Base-by-base conservation (phyloP, 139 green algal species). In the Auxenochlorella protothecoides region DNA sequence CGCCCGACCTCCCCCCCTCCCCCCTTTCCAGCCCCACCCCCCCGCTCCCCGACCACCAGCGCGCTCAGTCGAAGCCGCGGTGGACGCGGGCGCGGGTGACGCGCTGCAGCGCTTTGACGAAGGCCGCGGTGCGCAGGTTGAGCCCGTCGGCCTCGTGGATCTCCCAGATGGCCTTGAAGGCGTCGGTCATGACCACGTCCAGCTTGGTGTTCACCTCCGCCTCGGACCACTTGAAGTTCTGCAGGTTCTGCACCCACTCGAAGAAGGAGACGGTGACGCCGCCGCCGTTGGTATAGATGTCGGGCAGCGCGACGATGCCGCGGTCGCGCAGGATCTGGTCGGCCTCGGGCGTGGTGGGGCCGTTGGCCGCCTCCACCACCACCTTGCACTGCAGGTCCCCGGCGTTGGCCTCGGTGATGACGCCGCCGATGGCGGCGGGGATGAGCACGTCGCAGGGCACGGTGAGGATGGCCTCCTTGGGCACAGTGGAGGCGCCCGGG, bases 301-400 rank as follows among this genome's bases (percentile, higher is more conserved):
- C 85, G 4, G 84, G 84, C 16, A 88, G 70, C 61, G 82, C 81
- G n/a, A 72, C 68, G 51, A 89, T 84, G 68, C 78, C 81, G 11
- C 76, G 72, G 3, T 82, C 53, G 16, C 81, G 69, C 62, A 89
- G 76, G 6, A 83, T 67, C n/a, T 72, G 11, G 74, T 89, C 84
- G 9, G 52, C 90, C 55, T 88, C 83, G 3, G 86, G 84, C 0
- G 86, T 93, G 64, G 84, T 92, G 56, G 90, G 88, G 2, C 86
- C 90, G 76, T 97, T 97, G 70, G 92, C 92, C 2, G 91, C 92
- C 78, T 97, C 92, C n/a, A 90, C 85, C 4, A 97, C 3, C 55
- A 69, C 61, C 72, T 75, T 78, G 72, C 63, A 72, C 65, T 71
- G 75, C 70, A 79, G 53, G 63, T 60, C 63, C 10, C 16, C 8